A percentile compares a stretch with the other conserved stretches of the same genome.
phyloP scores from a whole-genome alignment of 2,329 filamentous ascomycete species.

The Nakataea oryzae region DNA sequence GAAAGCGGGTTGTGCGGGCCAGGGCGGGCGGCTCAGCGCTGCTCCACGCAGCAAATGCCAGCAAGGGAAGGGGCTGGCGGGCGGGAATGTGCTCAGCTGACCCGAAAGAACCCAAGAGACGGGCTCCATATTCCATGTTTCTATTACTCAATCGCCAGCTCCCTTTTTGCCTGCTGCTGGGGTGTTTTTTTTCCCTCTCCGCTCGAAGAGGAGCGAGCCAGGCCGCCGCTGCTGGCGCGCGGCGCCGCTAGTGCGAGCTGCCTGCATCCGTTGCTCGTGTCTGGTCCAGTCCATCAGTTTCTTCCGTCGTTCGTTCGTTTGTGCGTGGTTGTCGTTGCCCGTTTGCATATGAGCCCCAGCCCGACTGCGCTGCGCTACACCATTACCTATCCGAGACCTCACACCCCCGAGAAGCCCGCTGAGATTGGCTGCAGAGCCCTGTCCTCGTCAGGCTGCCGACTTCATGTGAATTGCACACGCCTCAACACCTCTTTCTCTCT shows the following conservation, averaged over 20 bases:
- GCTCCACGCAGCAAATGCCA: too few species aligned
- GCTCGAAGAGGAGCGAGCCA: neutral
- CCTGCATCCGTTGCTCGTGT: neutral
- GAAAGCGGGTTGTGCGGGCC: too few species aligned
- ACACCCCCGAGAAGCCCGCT: neutral
- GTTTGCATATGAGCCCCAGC: neutral
- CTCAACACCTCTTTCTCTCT: neutral
- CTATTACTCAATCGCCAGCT: slow-evolving; percentile 34
- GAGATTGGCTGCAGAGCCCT: neutral
- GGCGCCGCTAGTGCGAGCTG: too few species aligned
- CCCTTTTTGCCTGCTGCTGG: neutral
- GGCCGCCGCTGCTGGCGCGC: too few species aligned
- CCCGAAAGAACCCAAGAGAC: slow-evolving; percentile 9
- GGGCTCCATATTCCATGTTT: slow-evolving; percentile 31
- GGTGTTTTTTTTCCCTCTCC: neutral
- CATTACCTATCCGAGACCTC: neutral
- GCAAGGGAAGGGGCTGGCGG: neutral
- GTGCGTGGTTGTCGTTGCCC: too few species aligned
- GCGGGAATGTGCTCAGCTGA: slow-evolving; percentile 18
- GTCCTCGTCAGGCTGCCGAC: neutral
- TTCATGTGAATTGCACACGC: too few species aligned
- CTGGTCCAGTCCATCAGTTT: neutral
- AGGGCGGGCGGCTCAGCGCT: too few species aligned
- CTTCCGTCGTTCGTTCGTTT: neutral
- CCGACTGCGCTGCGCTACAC: too few species aligned